Conservation (phyloP, 179 eudicot species). For the Patellifolia procumbens region DNA sequence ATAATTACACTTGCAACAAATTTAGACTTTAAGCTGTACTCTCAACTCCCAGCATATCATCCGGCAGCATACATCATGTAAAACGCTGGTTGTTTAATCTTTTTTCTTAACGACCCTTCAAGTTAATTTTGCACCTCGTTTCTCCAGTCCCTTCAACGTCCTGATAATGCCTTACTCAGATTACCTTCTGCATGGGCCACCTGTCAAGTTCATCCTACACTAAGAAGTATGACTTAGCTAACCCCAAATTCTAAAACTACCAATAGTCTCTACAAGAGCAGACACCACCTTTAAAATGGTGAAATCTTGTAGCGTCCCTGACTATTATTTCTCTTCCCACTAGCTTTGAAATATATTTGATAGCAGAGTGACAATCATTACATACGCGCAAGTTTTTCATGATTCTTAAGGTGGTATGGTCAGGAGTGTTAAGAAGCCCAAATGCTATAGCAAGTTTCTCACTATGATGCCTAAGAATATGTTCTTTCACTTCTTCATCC, state of each 20-base stretch:
- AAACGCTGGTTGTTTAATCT: background rate
- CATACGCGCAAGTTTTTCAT: slow-evolving; percentile 55
- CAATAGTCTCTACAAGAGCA: slow-evolving; percentile 53
- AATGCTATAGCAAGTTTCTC: slow-evolving; percentile 52
- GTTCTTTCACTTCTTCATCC: slow-evolving; percentile 51
- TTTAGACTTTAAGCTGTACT: background rate
- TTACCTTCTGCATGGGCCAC: background rate
- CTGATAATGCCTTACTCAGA: background rate
- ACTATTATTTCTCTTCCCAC: slow-evolving; percentile 47
- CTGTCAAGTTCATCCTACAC: background rate
- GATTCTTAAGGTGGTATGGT: slow-evolving; percentile 42
- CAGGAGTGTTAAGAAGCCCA: slow-evolving; percentile 45
- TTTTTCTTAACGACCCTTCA: background rate
- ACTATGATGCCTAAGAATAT: slow-evolving; percentile 46
- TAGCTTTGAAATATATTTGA: slow-evolving; percentile 49
- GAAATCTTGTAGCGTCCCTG: slow-evolving; percentile 52
- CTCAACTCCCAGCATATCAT: background rate
- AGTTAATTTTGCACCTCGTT: background rate
- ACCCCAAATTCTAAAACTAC: slow-evolving; percentile 20
- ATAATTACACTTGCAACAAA: background rate
- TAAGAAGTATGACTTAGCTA: background rate
- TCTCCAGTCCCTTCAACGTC: background rate
- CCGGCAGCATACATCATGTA: background rate
- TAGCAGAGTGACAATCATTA: slow-evolving; percentile 51
- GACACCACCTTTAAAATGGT: slow-evolving; percentile 47